Conservation (phyloP, 768 basidiomycete genomes). For the Cyclocybe cylindracea region DNA sequence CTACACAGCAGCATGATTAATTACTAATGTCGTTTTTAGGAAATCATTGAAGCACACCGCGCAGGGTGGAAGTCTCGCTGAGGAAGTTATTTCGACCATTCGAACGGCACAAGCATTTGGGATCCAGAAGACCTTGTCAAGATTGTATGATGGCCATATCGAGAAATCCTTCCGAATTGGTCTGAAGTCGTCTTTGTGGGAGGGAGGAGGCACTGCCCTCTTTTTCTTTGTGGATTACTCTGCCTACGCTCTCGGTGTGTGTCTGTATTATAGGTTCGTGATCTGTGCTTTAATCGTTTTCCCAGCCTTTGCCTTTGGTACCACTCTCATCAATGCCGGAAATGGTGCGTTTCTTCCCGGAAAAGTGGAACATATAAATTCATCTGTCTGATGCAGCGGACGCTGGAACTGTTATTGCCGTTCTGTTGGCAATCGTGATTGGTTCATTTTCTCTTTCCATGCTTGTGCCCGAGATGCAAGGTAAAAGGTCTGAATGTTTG, state of each 20-base stretch:
- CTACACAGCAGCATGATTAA: background rate
- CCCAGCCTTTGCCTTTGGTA: no score
- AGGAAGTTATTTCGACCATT: conserved; percentile 88
- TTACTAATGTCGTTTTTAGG: conserved; percentile 29
- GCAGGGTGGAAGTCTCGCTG: conserved; percentile 77
- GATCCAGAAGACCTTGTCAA: conserved; percentile 60
- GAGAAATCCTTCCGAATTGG: conserved; percentile 49
- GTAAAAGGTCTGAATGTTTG: conserved; percentile 24
- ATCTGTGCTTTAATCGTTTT: conserved; percentile 56
- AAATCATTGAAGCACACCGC: conserved; percentile 76
- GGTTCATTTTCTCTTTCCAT: conserved; percentile 68
- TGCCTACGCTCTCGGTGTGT: conserved; percentile 63
- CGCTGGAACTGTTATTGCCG: no score
- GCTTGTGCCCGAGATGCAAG: conserved; percentile 84
- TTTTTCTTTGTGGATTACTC: conserved; percentile 85
- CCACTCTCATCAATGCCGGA: no score
- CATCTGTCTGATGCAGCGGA: no score
- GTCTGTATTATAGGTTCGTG: conserved; percentile 36
- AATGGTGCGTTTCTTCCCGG: no score
- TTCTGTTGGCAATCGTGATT: no score
- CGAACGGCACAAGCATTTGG: conserved; percentile 91
- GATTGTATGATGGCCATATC: conserved; percentile 67
- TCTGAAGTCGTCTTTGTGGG: conserved; percentile 53
- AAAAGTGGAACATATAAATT: no score
- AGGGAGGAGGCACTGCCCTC: conserved; percentile 57